A percentile compares a stretch with the other conserved stretches of the same genome.
Evolutionary conservation across 2,329 filamentous ascomycete genomes (phyloP).

Genomic region (Aspergillus sp.): DNA sequence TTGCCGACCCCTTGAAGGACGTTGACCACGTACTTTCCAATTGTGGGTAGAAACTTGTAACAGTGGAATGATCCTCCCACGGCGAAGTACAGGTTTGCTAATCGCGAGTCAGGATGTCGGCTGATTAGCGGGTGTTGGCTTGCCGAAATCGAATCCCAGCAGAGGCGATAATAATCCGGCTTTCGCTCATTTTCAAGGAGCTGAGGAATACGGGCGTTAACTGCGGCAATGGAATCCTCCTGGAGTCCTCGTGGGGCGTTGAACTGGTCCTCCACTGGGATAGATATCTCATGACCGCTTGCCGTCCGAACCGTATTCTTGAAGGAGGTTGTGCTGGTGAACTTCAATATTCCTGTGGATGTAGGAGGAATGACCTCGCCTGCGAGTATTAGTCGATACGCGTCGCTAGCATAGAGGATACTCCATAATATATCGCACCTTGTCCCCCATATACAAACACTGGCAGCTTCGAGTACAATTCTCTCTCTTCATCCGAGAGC

Average conservation of each 20-base stretch:
- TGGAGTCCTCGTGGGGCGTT: constrained; percentile 43
- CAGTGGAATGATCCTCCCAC: constrained; percentile 48
- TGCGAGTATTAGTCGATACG: constrained; percentile 7
- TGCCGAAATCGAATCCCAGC: constrained; percentile 62
- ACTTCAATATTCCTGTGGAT: constrained; percentile 55
- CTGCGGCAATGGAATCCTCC: constrained; percentile 35
- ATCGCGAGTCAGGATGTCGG: constrained; percentile 48
- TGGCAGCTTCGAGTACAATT: constrained; percentile 52
- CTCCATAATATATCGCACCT: constrained; percentile 23
- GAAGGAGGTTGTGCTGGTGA: constrained; percentile 61
- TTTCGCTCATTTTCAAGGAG: constrained; percentile 30
- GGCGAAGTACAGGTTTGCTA: constrained; percentile 58
- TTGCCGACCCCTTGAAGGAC: constrained; percentile 42
- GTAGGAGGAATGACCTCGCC: constrained; percentile 52
- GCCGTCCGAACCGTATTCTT: constrained; percentile 52
- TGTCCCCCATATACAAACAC: constrained; percentile 52
- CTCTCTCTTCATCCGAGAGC: constrained; percentile 51
- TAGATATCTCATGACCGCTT: constrained; percentile 54
- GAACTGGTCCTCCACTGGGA: constrained; percentile 44
- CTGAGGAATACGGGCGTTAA: constrained; percentile 26
- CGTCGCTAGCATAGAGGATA: too few relatives aligned
- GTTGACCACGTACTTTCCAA: constrained; percentile 56
- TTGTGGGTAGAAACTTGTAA: constrained; percentile 65
- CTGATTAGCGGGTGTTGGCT: constrained; percentile 64
- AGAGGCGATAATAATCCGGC: constrained; percentile 48